Base-by-base conservation (phyloP, 345 rosid genomes). In the Gossypium arboreum region DNA sequence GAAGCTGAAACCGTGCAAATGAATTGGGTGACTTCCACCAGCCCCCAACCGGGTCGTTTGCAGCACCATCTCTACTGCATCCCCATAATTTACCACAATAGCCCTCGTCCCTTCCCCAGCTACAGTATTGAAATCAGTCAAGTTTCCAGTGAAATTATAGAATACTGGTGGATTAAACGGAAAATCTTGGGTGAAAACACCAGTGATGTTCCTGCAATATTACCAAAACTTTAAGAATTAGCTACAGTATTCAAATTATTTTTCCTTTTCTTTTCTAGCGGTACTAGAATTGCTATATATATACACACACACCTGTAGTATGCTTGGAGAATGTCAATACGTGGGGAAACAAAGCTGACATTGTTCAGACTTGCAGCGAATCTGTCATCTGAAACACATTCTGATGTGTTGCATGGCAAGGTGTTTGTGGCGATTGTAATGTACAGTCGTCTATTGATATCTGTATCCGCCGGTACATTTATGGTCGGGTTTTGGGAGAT, bases 301-400 rank as follows among this genome's bases (percentile, higher is more conserved):
- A 55, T 8, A 54, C 7, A 7, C 2, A 54, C 20, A 55, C 18
- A 71, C 68, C 51, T 12, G 80, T 83, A 82, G 65, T 84, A 88
- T 2, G 88, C 91, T 54, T 84, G 80, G 15, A 88, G 75, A 3
- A 86, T 73, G 76, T 81, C 84, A n/a, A 80, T 74, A 0, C 27
- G 4, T 6, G 82, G 82, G 2, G 39, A 52, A 0, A 2, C 75
- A 67, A 88, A 86, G 59, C 87, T 86, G 2, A 81, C 70, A 52
- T 88, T 88, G 76, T 77, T 88, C 48, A 71, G 12, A 41, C 52
- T 56, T 5, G 64, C 74, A 39, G 8, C 25, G 20, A 55, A 2
- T 5, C 51, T 39, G 2, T 0, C 0, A 18, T 8, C 8, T 13
- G 0, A 0, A 25, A 12, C 24, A 16, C 45, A n/a, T 3, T 10